Evolutionary conservation across 2,329 filamentous ascomycete genomes (phyloP).

Genomic region (Mycosphaerelloides madeirae): DNA sequence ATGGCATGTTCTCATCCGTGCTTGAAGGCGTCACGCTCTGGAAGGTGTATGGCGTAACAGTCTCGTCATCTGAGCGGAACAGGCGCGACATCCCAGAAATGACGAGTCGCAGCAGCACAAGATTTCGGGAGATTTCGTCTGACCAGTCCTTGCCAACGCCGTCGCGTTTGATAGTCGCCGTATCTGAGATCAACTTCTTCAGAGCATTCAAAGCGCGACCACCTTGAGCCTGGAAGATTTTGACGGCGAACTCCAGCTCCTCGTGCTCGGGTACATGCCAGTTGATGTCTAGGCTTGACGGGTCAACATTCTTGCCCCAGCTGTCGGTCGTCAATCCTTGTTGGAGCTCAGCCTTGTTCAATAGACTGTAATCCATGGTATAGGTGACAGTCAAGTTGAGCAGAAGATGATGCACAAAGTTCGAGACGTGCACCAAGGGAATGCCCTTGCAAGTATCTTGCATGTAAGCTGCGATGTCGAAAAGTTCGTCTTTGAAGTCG

Average conservation of each 20-base stretch:
- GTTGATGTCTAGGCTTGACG: slow-evolving; percentile 72
- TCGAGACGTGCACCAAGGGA: slow-evolving; percentile 92
- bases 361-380: slow-evolving; percentile 81
- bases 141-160: slow-evolving; percentile 99
- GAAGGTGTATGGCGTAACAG: slow-evolving; percentile 32
- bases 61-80: slow-evolving; percentile 64
- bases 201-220: slow-evolving; percentile 70
- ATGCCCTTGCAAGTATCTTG: slow-evolving; percentile 91
- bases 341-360: slow-evolving; percentile 70
- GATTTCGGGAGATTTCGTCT: slow-evolving; percentile 85
- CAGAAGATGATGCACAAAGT: slow-evolving; percentile 93
- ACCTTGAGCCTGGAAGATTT: slow-evolving; percentile 81
- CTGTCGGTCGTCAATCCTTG: slow-evolving; percentile 70
- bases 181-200: slow-evolving; percentile 71
- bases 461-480: slow-evolving; percentile 92
- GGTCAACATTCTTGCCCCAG: slow-evolving; percentile 76
- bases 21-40: slow-evolving; percentile 53
- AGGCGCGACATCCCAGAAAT: slow-evolving; percentile 84
- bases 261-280: slow-evolving; percentile 82
- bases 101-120: slow-evolving; percentile 82
- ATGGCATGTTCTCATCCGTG: slow-evolving; percentile 30
- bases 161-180: slow-evolving; percentile 78
- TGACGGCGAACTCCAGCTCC: slow-evolving; percentile 83
- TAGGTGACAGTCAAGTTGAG: slow-evolving; percentile 94
- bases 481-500: slow-evolving; percentile 80